Evolutionary conservation across 2,329 filamentous ascomycete species (phyloP).

Genomic region (Uncinocarpus reesii): DNA sequence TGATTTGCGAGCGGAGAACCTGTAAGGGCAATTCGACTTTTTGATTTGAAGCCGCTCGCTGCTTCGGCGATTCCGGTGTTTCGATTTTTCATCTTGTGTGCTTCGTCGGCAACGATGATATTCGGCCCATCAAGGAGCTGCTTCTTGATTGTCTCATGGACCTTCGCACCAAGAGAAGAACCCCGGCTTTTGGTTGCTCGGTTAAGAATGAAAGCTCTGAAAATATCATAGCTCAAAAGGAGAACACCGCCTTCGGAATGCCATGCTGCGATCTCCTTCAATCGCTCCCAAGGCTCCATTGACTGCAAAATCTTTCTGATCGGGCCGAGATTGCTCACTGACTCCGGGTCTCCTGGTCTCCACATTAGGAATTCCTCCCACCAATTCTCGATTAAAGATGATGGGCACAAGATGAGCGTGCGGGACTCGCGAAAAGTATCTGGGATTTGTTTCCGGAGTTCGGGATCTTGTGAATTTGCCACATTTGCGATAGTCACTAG

Average conservation of each 20-base stretch:
- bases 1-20: constrained; percentile 81
- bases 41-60: constrained; percentile 53
- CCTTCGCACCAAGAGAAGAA: constrained; percentile 26
- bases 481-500: constrained; percentile 63
- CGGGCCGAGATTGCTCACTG: constrained; percentile 41
- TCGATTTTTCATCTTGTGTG: constrained; percentile 65
- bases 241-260: constrained; percentile 56
- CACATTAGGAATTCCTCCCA: constrained; percentile 63
- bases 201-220: constrained; percentile 41
- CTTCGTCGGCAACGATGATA: constrained; percentile 76
- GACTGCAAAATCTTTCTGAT: constrained; percentile 47
- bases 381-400: constrained; percentile 73
- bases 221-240: constrained; percentile 64
- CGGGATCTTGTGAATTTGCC: constrained; percentile 47
- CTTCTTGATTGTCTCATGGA: constrained; percentile 34
- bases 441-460: constrained; percentile 58
- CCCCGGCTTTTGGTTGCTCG: constrained; percentile 22
- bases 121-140: constrained; percentile 53
- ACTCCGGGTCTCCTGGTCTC: constrained; percentile 41
- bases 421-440: constrained; percentile 50
- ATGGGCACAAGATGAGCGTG: constrained; percentile 65
- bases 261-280: constrained; percentile 49
- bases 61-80: constrained; percentile 44
- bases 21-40: constrained; percentile 68
- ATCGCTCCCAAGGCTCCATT: constrained; percentile 31